Evolutionary conservation across 2,329 filamentous ascomycete species (phyloP), one percentile per base, ranked within the genome.

Genomic region (Seiridium unicorne): DNA sequence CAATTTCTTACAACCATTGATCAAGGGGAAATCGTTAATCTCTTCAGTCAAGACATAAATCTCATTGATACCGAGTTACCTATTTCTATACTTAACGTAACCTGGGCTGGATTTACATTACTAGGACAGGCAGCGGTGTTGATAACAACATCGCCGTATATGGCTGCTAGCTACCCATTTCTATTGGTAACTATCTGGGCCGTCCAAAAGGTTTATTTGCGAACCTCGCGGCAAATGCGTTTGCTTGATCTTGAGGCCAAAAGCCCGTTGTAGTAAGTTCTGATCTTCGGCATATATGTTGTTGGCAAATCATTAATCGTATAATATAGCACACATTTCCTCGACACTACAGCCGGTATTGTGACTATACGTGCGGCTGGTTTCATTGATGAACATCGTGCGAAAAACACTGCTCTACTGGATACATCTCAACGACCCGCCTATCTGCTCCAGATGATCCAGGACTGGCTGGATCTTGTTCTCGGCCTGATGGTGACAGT

Each of bases 241-340:
- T 76, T 86, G 18, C 69, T 89, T 9, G 86, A 89, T 51, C 77
- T 89, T 1, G 86, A 89, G 68, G 79, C 82, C 1, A 87, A 88
- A 63, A 81, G 81, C 1, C 84, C 84, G 0, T 71, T 88, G 0
- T 86, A 84, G 72, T 82, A 77, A 13, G 75, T 57, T 38, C 62
- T 13, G 36, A 48, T n/a, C n/a, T 7, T 26, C 18, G 18, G 18
- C 18, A 26, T 26, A n/a, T 42, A 42, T 48, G 46, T 42, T 42
- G 13, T 8, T 42, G 38, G 38, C 38, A 8, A 42, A 7, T 13
- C 26, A 48, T 18, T 48, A 18, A 48, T 13, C 38, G 13, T 31
- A n/a, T 48, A 11, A 31, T 7, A 9, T 31, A 77, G 75, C 63
- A 72, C 77, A 0, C 77, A 86, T 61, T 87, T 87, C 63, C 75